Percentiles rank a stretch among this genome's conserved stretches.
Evolutionary conservation across 176 grass and related monocot genomes (phyloP).

Genomic region (Triticum turgidum): DNA sequence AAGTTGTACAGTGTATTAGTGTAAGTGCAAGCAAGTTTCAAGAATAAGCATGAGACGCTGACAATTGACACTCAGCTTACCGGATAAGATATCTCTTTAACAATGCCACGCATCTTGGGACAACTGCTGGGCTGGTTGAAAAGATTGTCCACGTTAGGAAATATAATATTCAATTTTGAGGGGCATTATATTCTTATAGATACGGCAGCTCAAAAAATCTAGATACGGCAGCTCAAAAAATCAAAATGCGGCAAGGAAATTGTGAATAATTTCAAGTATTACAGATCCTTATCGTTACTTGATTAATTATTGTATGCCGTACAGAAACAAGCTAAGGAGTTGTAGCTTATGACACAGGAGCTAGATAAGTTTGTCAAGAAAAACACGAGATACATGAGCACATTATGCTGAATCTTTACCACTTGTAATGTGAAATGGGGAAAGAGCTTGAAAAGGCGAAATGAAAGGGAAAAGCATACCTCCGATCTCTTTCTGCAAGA

Average conservation of each 20-base stretch:
- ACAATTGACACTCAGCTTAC: constrained; percentile 40
- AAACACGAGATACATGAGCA: background rate
- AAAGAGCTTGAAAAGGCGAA: constrained; percentile 9
- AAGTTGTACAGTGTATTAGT: constrained; percentile 21
- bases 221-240: constrained; percentile 30
- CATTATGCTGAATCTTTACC: background rate
- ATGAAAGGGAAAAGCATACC: constrained; percentile 53
- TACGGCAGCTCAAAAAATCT: constrained; percentile 26
- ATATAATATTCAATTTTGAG: background rate
- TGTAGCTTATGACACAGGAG: background rate
- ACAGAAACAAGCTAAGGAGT: constrained; percentile 11
- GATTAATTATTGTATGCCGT: background rate
- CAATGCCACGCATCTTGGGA: constrained; percentile 82
- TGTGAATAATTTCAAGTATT: background rate
- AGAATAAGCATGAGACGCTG: background rate
- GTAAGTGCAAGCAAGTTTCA: constrained; percentile 15
- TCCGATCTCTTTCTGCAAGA: constrained; percentile 93
- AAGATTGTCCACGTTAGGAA: constrained; percentile 47
- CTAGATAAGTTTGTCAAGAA: background rate
- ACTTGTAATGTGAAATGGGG: background rate
- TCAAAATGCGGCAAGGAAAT: constrained; percentile 13
- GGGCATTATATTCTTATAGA: background rate
- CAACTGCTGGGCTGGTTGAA: constrained; percentile 89
- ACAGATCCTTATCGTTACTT: background rate
- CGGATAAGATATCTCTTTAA: constrained; percentile 93